Conservation (phyloP, 805 yeast species). For the Teunomyces lycoperdinae region DNA sequence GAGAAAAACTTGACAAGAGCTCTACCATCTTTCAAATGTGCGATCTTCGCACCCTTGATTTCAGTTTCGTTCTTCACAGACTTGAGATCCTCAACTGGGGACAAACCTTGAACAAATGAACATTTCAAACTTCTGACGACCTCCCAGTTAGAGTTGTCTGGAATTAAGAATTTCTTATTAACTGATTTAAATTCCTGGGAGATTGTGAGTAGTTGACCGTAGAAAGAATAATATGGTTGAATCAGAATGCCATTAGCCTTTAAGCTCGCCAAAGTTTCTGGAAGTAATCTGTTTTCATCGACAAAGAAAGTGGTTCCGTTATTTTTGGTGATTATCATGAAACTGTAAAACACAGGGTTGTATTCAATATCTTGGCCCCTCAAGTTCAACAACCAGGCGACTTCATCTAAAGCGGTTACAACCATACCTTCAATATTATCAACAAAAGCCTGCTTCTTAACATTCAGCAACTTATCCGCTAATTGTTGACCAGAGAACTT, state of each 20-base stretch:
- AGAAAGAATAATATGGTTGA: slow-evolving; percentile 45
- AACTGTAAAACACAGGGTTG: slow-evolving; percentile 53
- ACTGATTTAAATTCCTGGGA: slow-evolving; percentile 33
- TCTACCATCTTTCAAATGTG: slow-evolving; percentile 58
- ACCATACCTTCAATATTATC: slow-evolving; percentile 34
- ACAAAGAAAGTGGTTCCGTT: slow-evolving; percentile 40
- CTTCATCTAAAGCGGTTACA: slow-evolving; percentile 48
- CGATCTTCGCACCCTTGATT: slow-evolving; percentile 47
- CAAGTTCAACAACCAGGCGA: slow-evolving; percentile 53
- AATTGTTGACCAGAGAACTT: slow-evolving; percentile 66
- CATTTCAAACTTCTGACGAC: slow-evolving; percentile 33
- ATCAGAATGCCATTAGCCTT: slow-evolving; percentile 24
- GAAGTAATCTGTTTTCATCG: slow-evolving; percentile 38
- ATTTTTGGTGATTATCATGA: slow-evolving; percentile 30
- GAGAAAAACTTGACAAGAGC: slow-evolving; percentile 53
- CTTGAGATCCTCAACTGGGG: slow-evolving; percentile 49
- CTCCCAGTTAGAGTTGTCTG: slow-evolving; percentile 39
- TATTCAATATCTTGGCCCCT: slow-evolving; percentile 55
- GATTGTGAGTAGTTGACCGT: slow-evolving; percentile 38
- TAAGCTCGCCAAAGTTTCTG: slow-evolving; percentile 24
- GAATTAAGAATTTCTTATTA: slow-evolving; percentile 30
- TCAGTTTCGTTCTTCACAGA: slow-evolving; percentile 50
- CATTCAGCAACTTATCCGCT: slow-evolving; percentile 52
- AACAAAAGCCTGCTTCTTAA: slow-evolving; percentile 20
- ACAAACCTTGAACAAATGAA: slow-evolving; percentile 25